Conservation (phyloP, 2,329 filamentous ascomycete genomes). For the Xylariaceae sp. region DNA sequence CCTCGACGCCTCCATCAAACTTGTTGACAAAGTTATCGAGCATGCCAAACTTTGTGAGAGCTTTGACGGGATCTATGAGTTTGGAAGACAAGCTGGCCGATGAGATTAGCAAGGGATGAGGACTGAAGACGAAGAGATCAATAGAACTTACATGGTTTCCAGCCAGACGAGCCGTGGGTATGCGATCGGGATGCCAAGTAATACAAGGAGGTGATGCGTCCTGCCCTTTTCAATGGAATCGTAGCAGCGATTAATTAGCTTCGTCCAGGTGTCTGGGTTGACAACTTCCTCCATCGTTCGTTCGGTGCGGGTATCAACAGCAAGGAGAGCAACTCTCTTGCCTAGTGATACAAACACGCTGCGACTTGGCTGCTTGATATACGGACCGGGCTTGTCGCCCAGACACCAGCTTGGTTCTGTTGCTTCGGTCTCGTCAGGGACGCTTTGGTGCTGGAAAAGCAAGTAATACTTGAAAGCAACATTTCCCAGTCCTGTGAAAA, state of each 20-base stretch:
- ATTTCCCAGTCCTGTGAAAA: constrained; percentile 83
- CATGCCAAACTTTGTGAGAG: constrained; percentile 73
- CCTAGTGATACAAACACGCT: constrained; percentile 84
- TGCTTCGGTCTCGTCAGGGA: constrained; percentile 71
- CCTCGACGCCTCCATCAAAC: constrained; percentile 86
- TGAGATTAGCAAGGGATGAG: constrained; percentile 31
- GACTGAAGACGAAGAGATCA: neutral
- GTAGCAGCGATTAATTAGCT: constrained; percentile 80
- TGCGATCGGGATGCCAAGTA: constrained; percentile 78
- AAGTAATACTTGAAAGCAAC: constrained; percentile 98
- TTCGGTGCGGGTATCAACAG: constrained; percentile 87
- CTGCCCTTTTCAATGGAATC: constrained; percentile 76
- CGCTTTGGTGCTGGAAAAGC: constrained; percentile 94
- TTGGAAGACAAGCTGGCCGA: constrained; percentile 66
- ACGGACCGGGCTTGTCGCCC: constrained; percentile 74
- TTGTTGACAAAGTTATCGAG: constrained; percentile 78
- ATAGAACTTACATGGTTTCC: constrained; percentile 57
- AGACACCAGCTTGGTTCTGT: constrained; percentile 90
- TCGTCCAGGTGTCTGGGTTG: constrained; percentile 74
- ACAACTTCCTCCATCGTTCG: constrained; percentile 78
- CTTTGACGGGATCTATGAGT: constrained; percentile 83
- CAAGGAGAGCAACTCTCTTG: constrained; percentile 71
- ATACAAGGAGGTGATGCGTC: constrained; percentile 82
- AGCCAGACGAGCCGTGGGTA: constrained; percentile 73
- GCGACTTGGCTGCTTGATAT: constrained; percentile 79